phyloP scores from a whole-genome alignment of 2,329 filamentous ascomycete species.

The Calonectria pauciramosa region DNA sequence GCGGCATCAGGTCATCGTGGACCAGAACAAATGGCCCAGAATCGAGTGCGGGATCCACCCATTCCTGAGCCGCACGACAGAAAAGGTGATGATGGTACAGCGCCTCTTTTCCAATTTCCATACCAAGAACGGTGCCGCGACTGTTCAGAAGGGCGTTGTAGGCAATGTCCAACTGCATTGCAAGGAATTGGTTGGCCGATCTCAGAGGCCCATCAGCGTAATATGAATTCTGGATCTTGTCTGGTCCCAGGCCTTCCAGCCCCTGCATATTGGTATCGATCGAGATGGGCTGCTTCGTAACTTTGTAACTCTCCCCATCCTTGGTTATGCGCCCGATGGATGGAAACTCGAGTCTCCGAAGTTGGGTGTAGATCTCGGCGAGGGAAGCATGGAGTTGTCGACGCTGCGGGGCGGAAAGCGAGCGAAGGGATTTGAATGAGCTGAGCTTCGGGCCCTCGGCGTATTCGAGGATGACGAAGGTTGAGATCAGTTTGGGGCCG shows the following conservation, averaged over 20 bases:
- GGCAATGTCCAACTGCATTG: conserved; percentile 25
- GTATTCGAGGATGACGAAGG: conserved; percentile 31
- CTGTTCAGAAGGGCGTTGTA: conserved; percentile 25
- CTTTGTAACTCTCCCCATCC: not conserved
- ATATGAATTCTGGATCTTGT: conserved; percentile 19
- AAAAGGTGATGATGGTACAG: conserved; percentile 31
- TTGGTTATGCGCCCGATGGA: conserved; percentile 25
- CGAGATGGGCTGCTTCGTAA: conserved; percentile 12
- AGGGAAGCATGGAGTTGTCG: conserved; percentile 25
- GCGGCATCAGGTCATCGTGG: conserved; percentile 29
- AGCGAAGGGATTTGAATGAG: conserved; percentile 10
- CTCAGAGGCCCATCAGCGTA: not conserved
- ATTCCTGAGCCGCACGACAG: conserved; percentile 13
- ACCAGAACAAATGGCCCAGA: conserved; percentile 29
- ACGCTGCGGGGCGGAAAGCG: conserved; percentile 1
- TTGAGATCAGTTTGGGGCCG: not conserved
- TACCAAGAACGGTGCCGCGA: conserved; percentile 12
- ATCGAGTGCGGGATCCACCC: conserved; percentile 23
- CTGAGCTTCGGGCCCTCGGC: conserved; percentile 18
- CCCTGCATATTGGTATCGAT: conserved; percentile 30
- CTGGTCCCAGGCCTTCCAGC: conserved; percentile 25
- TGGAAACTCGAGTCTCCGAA: conserved; percentile 30
- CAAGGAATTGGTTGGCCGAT: conserved; percentile 25
- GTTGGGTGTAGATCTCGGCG: conserved; percentile 31
- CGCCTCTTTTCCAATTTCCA: conserved; percentile 19